Conservation (phyloP, 208 protist genomes). For the Leishmania mexicana region DNA sequence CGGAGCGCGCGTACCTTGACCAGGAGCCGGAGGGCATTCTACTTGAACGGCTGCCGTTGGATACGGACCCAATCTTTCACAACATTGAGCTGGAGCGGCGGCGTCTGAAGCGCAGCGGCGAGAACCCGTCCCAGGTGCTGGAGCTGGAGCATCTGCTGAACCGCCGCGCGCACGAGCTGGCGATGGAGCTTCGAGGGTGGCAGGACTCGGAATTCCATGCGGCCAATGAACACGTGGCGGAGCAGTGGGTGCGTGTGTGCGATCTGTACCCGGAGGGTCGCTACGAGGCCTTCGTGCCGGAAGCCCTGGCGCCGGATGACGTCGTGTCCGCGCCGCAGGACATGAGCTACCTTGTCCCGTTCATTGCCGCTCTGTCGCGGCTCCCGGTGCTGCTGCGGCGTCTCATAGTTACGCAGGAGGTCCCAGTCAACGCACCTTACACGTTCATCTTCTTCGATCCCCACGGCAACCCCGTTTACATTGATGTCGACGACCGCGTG, state of each 20-base stretch:
- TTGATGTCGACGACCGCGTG: slow-evolving; percentile 87
- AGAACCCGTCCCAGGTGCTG: slow-evolving; percentile 31
- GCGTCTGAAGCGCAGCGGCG: slow-evolving; percentile 43
- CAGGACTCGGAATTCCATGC: slow-evolving; percentile 85
- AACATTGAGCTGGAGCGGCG: slow-evolving; percentile 77
- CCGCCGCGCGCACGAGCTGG: slow-evolving; percentile 58
- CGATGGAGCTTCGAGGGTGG: slow-evolving; percentile 71
- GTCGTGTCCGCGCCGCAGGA: slow-evolving; percentile 53
- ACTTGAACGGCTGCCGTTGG: slow-evolving; percentile 60
- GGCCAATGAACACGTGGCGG: slow-evolving; percentile 64
- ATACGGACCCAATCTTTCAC: slow-evolving; percentile 69
- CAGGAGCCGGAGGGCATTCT: slow-evolving; percentile 79
- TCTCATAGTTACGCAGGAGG: slow-evolving; percentile 59
- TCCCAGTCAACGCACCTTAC: slow-evolving; percentile 72
- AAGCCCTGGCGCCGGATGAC: slow-evolving; percentile 23
- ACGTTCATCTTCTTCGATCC: slow-evolving; percentile 87
- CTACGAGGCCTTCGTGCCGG: slow-evolving; percentile 41
- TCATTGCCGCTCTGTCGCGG: slow-evolving; percentile 70
- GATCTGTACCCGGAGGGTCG: slow-evolving; percentile 79
- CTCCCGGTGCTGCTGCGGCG: slow-evolving; percentile 72
- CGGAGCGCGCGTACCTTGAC: slow-evolving; percentile 77
- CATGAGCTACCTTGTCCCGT: slow-evolving; percentile 73
- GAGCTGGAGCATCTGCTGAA: slow-evolving; percentile 68
- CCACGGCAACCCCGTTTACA: slow-evolving; percentile 77
- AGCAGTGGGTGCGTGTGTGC: slow-evolving; percentile 75